Conservation (phyloP, 1,139 yeast species). For the Candida sp. region DNA sequence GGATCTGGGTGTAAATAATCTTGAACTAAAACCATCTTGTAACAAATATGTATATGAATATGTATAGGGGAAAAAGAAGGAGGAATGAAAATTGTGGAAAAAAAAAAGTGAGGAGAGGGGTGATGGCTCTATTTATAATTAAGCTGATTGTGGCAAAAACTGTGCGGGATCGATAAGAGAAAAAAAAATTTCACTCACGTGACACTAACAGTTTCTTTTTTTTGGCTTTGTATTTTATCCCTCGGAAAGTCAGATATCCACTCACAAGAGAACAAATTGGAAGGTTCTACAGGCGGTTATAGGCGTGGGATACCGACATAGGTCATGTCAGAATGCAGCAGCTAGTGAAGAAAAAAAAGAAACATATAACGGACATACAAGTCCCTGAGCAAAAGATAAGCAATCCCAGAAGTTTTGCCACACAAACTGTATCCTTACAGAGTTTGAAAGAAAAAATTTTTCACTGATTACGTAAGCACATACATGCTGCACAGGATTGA, state of each 20-base stretch:
- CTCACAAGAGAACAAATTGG: background rate
- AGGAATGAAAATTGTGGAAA: background rate
- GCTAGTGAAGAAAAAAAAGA: background rate
- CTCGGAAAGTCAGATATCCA: background rate
- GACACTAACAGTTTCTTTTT: background rate
- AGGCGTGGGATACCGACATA: background rate
- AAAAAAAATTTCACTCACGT: background rate
- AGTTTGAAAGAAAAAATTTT: too few species aligned
- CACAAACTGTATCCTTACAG: background rate
- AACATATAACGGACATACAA: background rate
- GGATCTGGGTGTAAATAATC: slow-evolving; percentile 98
- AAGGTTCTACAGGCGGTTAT: background rate
- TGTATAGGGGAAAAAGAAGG: background rate
- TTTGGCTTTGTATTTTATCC: background rate
- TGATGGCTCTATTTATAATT: slow-evolving; percentile 1
- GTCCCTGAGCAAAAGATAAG: background rate
- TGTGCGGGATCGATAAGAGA: background rate
- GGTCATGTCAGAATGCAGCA: background rate
- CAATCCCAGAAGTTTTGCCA: background rate
- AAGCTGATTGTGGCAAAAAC: background rate
- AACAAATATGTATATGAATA: background rate
- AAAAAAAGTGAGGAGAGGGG: background rate
- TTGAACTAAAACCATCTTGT: slow-evolving; percentile 83
- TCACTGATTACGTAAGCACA: background rate
- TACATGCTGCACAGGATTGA: background rate